Evolutionary conservation across 768 basidiomycete genomes (phyloP), one percentile per base, ranked within the genome.

Genomic region (Rhizopogon salebrosus): DNA sequence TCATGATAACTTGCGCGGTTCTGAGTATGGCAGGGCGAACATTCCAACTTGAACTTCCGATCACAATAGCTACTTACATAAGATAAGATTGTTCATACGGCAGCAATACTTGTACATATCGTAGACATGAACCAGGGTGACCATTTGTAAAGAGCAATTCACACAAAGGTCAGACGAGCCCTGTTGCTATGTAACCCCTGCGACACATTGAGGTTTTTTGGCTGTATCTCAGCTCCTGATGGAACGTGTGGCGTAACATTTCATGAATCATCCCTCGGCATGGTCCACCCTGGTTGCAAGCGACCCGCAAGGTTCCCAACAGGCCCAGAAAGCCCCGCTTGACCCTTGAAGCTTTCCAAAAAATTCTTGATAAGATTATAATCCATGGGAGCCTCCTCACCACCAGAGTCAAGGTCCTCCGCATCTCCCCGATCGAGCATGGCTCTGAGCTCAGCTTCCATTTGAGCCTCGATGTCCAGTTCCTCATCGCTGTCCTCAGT

Each of bases 301-400:
- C 93, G 76, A 37, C 97, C 92, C 38, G 86, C 89, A 41, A 99
- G 72, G 63, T 86, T 97, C 49, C 95, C 80, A 13, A 97, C 95
- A 22, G 95, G 97, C 1, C 97, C 97, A 23, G 90, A 83, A 46
- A 90, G 69, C 22, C 97, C 97, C 7, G 66, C 88, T 64, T 99
- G 97, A 57, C 85, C 86, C 65, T 91, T 92, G 76, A 92, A 98
- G 69, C 93, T 95, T 73, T 97, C 93, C 68, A 98, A 70, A 68
- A 99, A 94, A 68, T 97, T 95, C 71, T 92, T 95, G 74, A 98
- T 95, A 62, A 98, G 72, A 60, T 85, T 85, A 68, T 95, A 97
- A 66, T 99, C 92, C 63, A 82, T 75, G 35, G 75, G 69, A n/a
- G 60, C 64, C 23, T 69, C 73, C 10, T 72, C 72, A 2, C 71